Base-by-base conservation (phyloP, 2,329 filamentous ascomycete genomes). In the Sarocladiaceae sp. region DNA sequence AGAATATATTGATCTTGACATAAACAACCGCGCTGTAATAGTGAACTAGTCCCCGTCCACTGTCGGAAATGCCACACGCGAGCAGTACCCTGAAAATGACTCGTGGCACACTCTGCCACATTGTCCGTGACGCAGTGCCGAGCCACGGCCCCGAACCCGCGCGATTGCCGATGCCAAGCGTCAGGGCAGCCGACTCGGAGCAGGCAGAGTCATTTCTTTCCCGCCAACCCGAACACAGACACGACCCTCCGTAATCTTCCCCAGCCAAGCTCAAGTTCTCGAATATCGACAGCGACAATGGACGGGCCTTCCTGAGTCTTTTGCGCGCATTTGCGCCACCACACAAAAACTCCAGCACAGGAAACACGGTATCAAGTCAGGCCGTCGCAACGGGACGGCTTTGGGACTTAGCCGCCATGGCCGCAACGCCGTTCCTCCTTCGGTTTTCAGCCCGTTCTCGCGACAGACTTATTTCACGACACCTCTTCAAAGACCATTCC, bases 401-500 rank as follows among this genome's bases (percentile, higher is more conserved):
- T n/a, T n/a, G n/a, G 29, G 15, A 15, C 29, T 33, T 8, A 33
- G 11, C 22, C 37, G 23, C 8, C 18, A 42, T 42, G 37, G 11
- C 8, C 18, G 12, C 37, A 42, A 42, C 13, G 17, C 49, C 49
- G 20, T 18, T 39, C 22, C 26, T 57, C 53, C 10, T 55, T 50
- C 47, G 62, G 61, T 26, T 63, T 61, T 26, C 56, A 57, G 10
- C 57, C 28, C 25, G 44, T 5, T 17, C 40, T 15, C 44, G 26
- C 25, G 18, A 22, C 12, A 5, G 26, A 6, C n/a, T 48, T 20
- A 6, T 33, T 17, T 33, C 25, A 8, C 22, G 12, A 8, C 25
- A 20, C 4, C 18, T 48, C 44, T 33, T n/a, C 17, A 33, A 33
- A 42, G 17, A 7, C 8, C 20, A 33, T 17, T n/a, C 10, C 3